These are phyloP conservation scores for Ramaria rubella DNA, from an alignment of 768 basidiomycete genomes.

Conservation along the genomic window DNA sequence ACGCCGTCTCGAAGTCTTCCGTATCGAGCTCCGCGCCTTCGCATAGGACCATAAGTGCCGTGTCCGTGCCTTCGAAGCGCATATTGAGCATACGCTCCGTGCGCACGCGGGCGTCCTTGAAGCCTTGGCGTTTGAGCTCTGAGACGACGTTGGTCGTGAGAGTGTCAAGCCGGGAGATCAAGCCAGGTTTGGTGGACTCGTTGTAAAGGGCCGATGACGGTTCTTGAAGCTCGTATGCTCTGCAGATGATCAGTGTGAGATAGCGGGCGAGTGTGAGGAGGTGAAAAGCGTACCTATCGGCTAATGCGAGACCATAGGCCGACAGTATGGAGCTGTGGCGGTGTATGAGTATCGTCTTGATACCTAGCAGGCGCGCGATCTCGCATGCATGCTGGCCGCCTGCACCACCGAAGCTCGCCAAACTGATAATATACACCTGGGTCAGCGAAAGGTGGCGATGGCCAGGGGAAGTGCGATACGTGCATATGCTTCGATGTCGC, in stretches of 20 bases:
- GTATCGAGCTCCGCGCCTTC: slow-evolving; percentile 28
- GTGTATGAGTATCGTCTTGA: slow-evolving; percentile 82
- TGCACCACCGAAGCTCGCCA: slow-evolving; percentile 85
- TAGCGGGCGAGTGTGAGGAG: neutral
- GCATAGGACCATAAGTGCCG: slow-evolving; percentile 76
- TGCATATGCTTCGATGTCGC: slow-evolving; percentile 71
- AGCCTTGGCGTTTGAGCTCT: slow-evolving; percentile 77
- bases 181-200: slow-evolving; percentile 42
- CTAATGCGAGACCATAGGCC: slow-evolving; percentile 89
- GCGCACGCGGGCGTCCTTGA: slow-evolving; percentile 61
- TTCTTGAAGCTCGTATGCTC: slow-evolving; percentile 84
- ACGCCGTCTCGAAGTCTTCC: slow-evolving; percentile 74
- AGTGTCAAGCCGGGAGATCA: slow-evolving; percentile 63
- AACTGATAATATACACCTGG: slow-evolving; percentile 30
- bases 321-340: slow-evolving; percentile 89
- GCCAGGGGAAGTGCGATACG: slow-evolving; percentile 11
- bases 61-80: slow-evolving; percentile 92
- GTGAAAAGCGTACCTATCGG: slow-evolving; percentile 49
- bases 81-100: slow-evolving; percentile 84
- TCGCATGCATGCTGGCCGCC: slow-evolving; percentile 93
- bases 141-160: slow-evolving; percentile 53
- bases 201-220: slow-evolving; percentile 80
- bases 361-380: slow-evolving; percentile 79
- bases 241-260: slow-evolving; percentile 25
- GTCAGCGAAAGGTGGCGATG: neutral